Evolutionary conservation across 2,329 filamentous ascomycete species (phyloP).

Genomic region (Lasiodiplodia sp.): DNA sequence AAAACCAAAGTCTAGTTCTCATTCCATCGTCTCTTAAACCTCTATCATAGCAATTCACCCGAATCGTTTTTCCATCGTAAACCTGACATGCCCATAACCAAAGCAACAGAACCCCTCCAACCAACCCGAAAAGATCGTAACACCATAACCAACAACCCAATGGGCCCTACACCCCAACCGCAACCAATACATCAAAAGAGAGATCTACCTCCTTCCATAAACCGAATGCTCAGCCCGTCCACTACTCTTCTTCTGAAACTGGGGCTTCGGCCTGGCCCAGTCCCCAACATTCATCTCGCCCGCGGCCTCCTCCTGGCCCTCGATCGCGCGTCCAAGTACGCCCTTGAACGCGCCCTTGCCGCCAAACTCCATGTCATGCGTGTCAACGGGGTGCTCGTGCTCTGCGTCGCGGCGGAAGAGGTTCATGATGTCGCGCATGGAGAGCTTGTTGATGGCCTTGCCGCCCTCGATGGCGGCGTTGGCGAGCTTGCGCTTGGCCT

Average conservation of each 20-base stretch:
- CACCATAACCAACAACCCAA: background rate
- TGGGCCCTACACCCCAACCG: background rate
- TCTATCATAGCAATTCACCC: background rate
- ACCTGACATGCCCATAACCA: background rate
- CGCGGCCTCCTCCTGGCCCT: constrained; percentile 33
- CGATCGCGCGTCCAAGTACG: constrained; percentile 31
- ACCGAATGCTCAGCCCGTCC: constrained; percentile 48
- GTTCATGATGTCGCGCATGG: constrained; percentile 90
- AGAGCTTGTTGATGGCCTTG: constrained; percentile 81
- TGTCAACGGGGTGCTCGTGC: constrained; percentile 40
- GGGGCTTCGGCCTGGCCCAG: constrained; percentile 36
- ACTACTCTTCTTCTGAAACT: constrained; percentile 42
- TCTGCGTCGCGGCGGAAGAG: constrained; percentile 80
- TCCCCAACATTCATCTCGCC: constrained; percentile 34
- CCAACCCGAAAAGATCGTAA: background rate
- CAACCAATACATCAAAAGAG: background rate
- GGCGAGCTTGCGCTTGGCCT: constrained; percentile 92
- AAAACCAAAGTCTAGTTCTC: background rate
- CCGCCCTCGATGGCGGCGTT: constrained; percentile 87
- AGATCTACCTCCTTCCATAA: constrained; percentile 50
- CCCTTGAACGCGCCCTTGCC: constrained; percentile 16
- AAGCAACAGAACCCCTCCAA: background rate
- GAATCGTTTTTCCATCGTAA: background rate
- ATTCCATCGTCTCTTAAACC: background rate
- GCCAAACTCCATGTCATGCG: constrained; percentile 13